Percentiles rank a stretch among this genome's conserved stretches.
Evolutionary conservation across 2,329 filamentous ascomycete genomes (phyloP).

Genomic region (Verticillium nubilum): DNA sequence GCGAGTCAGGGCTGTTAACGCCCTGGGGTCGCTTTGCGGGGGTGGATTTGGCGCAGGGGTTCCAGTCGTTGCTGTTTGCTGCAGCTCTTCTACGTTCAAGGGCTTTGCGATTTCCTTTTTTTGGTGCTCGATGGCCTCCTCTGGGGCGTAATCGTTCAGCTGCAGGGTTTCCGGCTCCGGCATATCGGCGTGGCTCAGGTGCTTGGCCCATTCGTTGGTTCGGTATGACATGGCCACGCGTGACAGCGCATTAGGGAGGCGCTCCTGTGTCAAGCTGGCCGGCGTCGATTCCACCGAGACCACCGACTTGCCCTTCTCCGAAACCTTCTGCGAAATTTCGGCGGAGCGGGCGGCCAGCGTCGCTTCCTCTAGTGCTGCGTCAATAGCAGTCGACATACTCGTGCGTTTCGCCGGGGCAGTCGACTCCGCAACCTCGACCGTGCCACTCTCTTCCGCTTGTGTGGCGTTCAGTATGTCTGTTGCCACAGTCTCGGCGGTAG

Average conservation of each 20-base stretch:
- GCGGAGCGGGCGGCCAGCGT: conserved; percentile 4
- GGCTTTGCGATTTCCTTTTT: conserved; percentile 50
- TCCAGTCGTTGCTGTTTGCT: conserved; percentile 55
- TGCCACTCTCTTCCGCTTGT: conserved; percentile 13
- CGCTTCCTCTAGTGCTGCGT: conserved; percentile 12
- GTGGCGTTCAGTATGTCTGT: conserved; percentile 19
- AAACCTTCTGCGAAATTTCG: conserved; percentile 15
- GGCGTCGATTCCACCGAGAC: conserved; percentile 36
- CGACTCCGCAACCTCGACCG: neutral
- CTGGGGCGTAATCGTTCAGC: conserved; percentile 33
- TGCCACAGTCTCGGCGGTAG: conserved; percentile 20
- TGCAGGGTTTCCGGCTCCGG: conserved; percentile 61
- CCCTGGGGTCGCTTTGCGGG: conserved; percentile 4
- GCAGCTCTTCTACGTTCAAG: conserved; percentile 58
- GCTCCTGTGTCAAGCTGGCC: conserved; percentile 50
- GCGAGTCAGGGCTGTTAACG: conserved; percentile 17
- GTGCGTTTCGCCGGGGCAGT: neutral
- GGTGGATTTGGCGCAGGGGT: conserved; percentile 31
- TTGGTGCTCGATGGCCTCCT: conserved; percentile 5
- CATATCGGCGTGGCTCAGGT: conserved; percentile 70
- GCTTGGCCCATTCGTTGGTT: conserved; percentile 95
- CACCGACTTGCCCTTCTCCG: conserved; percentile 31
- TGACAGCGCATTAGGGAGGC: conserved; percentile 66
- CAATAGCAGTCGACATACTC: conserved; percentile 12
- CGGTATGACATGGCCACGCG: conserved; percentile 76